These are phyloP conservation scores for Excoecaria agallocha DNA, from an alignment of 345 rosid genomes.

Conservation along the genomic window DNA sequence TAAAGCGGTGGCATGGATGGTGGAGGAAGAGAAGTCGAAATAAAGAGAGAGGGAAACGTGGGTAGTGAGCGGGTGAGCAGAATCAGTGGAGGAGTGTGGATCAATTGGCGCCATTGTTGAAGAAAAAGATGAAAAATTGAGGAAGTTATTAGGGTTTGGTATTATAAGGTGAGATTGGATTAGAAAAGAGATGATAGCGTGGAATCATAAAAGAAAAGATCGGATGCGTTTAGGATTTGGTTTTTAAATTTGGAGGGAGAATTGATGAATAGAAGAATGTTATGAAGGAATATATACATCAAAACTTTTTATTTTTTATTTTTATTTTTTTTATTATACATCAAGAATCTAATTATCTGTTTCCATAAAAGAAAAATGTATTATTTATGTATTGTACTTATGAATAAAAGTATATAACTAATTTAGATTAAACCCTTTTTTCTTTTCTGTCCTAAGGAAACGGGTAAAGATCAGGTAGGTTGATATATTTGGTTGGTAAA, in stretches of 20 bases:
- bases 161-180: not conserved
- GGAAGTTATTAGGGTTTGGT: not conserved
- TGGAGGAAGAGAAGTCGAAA: constrained; percentile 68
- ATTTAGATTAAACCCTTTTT: too few species aligned
- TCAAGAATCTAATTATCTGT: too few species aligned
- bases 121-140: not conserved
- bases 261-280: not conserved
- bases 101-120: constrained; percentile 66
- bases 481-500: too few species aligned
- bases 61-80: constrained; percentile 62
- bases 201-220: too few species aligned
- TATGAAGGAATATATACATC: not conserved
- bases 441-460: too few species aligned
- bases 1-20: constrained; percentile 73
- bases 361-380: too few species aligned
- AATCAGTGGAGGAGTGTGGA: constrained; percentile 84
- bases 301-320: too few species aligned
- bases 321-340: too few species aligned
- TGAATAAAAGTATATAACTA: too few species aligned
- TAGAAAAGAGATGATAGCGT: not conserved
- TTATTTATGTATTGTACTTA: too few species aligned
- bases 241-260: constrained; percentile 15
- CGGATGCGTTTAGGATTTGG: not conserved
- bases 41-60: constrained; percentile 66
- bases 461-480: too few species aligned